phyloP scores from a whole-genome alignment of 2,329 filamentous ascomycete genomes.

The Aspergillus quadricinctus region DNA sequence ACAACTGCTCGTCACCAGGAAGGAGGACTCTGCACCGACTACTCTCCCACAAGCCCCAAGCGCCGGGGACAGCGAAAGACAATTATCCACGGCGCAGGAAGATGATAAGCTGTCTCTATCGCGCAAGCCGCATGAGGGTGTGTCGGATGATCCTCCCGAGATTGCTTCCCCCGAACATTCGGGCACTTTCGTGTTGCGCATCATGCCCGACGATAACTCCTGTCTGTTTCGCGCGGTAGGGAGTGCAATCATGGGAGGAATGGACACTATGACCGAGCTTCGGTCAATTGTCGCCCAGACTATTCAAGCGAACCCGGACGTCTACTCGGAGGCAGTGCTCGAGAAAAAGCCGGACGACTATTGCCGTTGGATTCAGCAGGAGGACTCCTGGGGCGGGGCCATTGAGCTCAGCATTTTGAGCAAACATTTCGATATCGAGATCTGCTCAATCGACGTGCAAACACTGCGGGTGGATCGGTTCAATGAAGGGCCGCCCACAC shows the following conservation, averaged over 20 bases:
- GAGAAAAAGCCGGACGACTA: slow-evolving; percentile 71
- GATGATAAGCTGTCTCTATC: slow-evolving; percentile 31
- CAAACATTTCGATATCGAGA: slow-evolving; percentile 78
- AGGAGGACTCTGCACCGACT: slow-evolving; percentile 27
- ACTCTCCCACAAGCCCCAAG: slow-evolving; percentile 1
- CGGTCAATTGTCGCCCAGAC: slow-evolving; percentile 72
- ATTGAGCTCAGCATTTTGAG: slow-evolving; percentile 86
- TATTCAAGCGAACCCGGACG: slow-evolving; percentile 67
- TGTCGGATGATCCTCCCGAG: slow-evolving; percentile 58
- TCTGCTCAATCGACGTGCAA: slow-evolving; percentile 77
- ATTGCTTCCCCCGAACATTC: slow-evolving; percentile 53
- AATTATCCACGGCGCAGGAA: slow-evolving; percentile 10
- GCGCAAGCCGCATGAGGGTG: slow-evolving; percentile 37
- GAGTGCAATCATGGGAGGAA: slow-evolving; percentile 65
- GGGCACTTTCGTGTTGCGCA: slow-evolving; percentile 66
- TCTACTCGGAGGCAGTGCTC: slow-evolving; percentile 72
- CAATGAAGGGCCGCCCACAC: slow-evolving; percentile 65
- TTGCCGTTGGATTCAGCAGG: slow-evolving; percentile 73
- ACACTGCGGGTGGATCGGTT: slow-evolving; percentile 66
- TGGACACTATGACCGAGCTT: slow-evolving; percentile 67
- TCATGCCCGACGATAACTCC: slow-evolving; percentile 96
- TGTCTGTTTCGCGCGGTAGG: slow-evolving; percentile 91
- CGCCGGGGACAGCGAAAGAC: slow-evolving; percentile 6
- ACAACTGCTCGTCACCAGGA: slow-evolving; percentile 60
- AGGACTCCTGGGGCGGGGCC: slow-evolving; percentile 83